Base-by-base conservation (phyloP, 768 basidiomycete genomes). In the Gautieria morchelliformis region DNA sequence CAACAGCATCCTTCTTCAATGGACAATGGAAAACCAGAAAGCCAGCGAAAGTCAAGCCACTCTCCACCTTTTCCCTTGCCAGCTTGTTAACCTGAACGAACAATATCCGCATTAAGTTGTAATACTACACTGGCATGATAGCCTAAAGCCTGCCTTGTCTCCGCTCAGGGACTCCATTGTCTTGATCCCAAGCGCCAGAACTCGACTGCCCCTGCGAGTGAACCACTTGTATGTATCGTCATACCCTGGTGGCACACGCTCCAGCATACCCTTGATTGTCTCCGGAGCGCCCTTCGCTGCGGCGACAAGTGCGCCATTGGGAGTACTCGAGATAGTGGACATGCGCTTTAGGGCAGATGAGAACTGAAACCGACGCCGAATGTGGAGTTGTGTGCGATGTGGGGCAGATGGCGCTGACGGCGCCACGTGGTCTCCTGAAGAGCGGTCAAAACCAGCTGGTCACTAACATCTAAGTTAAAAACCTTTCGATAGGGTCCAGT, bases 11-110 rank as follows among this genome's bases (percentile, higher is more conserved):
- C 15, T 82, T 70, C 71, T 99, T 99, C 61, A 99, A 80, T 2
- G 96, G 96, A 67, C 94, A 98, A 66, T 97, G 94, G 83, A 99
- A 99, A 20, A 99, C 93, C 59, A 99, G 75, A 76, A 99, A 99
- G 7, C 96, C 96, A n/a, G 82, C 92, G 65, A 99, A 99, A 3
- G 68, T 73, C 47, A 99, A 76, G 1, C 72, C 67, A 59, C 81
- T 83, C 70, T 99, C 96, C 10, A 91, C 89, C 32, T 82, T 71
- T 41, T 90, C 84, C 47, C 96, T 78, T 40, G 83, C 72, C n/a
- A 97, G 70, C 63, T 89, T 90, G 68, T 93, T 93, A 66, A 97
- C 89, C 92, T 95, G 62, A 15, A 1, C n/a, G 5, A 27, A 27
- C 42, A 24, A 41, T 15, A 35, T 58, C 45, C 33, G 19, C 15